phyloP scores from a whole-genome alignment of 2,329 filamentous ascomycete genomes.

The Calonectria pseudoturangicola region DNA sequence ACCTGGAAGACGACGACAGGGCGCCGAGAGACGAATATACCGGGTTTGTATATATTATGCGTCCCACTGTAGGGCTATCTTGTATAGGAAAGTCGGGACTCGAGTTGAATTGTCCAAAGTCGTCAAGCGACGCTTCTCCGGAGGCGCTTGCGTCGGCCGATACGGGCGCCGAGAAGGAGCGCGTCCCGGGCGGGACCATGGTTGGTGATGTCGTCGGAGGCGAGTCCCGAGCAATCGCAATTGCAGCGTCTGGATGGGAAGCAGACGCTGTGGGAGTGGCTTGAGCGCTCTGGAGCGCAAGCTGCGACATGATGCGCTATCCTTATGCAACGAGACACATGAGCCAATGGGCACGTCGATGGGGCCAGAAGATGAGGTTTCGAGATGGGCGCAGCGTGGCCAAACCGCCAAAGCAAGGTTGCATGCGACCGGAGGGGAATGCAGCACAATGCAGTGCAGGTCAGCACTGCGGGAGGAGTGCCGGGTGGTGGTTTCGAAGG shows the following conservation, averaged over 20 bases:
- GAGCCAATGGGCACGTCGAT: conserved; percentile 51
- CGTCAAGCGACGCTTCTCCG: conserved; percentile 36
- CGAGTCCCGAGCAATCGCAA: conserved; percentile 29
- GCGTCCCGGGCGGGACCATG: conserved; percentile 36
- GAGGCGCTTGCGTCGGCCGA: conserved; percentile 30
- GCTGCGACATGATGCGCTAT: conserved; percentile 72
- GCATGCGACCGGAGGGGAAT: conserved; percentile 51
- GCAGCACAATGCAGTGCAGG: conserved; percentile 42
- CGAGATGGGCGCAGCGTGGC: conserved; percentile 57
- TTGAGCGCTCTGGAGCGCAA: conserved; percentile 68
- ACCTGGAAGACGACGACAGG: conserved; percentile 54
- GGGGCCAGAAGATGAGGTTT: conserved; percentile 56
- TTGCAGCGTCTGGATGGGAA: conserved; percentile 33
- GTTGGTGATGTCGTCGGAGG: conserved; percentile 28
- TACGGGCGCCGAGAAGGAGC: conserved; percentile 40
- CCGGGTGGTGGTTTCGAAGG: conserved; percentile 42
- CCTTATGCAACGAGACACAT: conserved; percentile 55
- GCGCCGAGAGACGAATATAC: conserved; percentile 48
- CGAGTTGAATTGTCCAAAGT: conserved; percentile 45
- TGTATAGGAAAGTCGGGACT: conserved; percentile 55
- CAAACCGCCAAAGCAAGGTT: conserved; percentile 53
- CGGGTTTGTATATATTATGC: conserved; percentile 53
- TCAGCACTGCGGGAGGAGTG: conserved; percentile 41
- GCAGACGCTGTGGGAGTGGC: conserved; percentile 50
- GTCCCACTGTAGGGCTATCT: conserved; percentile 69